phyloP scores from a whole-genome alignment of 1,284 basidiomycete genomes.

The Meripilus lineatus region DNA sequence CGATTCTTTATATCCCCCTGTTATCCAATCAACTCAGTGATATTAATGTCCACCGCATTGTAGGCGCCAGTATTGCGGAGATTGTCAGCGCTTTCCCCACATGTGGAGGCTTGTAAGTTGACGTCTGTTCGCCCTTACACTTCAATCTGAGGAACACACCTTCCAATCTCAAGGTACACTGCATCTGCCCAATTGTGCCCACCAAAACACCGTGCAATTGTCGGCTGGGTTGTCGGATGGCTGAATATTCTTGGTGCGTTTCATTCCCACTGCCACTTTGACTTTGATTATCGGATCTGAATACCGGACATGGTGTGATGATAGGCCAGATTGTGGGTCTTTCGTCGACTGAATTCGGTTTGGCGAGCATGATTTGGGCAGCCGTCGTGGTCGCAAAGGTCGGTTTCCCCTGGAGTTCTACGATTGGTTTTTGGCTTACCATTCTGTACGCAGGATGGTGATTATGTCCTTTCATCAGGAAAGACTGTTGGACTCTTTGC shows the following conservation, averaged over 20 bases:
- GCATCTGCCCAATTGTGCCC: conserved; percentile 77
- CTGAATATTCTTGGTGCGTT: conserved; percentile 79
- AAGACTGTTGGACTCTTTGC: conserved; percentile 75
- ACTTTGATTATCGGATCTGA: too few species aligned
- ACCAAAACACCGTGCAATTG: conserved; percentile 58
- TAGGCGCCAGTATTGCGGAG: conserved; percentile 71
- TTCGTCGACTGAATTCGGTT: conserved; percentile 85
- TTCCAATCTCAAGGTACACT: conserved; percentile 47
- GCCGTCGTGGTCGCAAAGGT: conserved; percentile 60
- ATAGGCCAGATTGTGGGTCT: conserved; percentile 73
- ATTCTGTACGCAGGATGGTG: conserved; percentile 32
- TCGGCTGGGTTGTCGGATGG: conserved; percentile 79
- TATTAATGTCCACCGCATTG: background rate
- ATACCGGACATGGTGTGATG: background rate
- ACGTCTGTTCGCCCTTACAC: background rate
- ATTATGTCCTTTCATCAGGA: conserved; percentile 48
- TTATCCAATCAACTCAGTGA: too few species aligned
- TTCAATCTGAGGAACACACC: conserved; percentile 1
- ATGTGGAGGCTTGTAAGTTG: conserved; percentile 74
- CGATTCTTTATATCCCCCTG: background rate
- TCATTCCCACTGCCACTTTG: too few species aligned
- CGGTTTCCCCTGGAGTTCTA: background rate
- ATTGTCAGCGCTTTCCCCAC: conserved; percentile 80
- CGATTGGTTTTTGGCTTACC: conserved; percentile 2
- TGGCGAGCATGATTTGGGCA: conserved; percentile 86